Conservation (phyloP, 2,329 filamentous ascomycete species). For the Apiospora kogelbergensis region DNA sequence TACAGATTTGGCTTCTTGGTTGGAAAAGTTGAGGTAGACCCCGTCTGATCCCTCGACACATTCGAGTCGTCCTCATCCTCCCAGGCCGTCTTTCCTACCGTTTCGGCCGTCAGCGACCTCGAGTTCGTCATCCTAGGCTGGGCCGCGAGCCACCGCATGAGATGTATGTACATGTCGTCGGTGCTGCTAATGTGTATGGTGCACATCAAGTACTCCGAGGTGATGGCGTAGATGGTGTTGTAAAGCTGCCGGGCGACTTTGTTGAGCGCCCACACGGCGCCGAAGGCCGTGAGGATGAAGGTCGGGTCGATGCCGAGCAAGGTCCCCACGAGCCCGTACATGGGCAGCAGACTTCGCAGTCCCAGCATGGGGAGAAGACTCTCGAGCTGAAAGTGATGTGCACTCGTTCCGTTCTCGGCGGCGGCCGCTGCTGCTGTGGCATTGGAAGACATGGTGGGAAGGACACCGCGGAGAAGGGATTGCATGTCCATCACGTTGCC, state of each 20-base stretch:
- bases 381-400: slow-evolving; percentile 28
- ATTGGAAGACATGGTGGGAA: slow-evolving; percentile 21
- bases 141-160: slow-evolving; percentile 58
- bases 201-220: slow-evolving; percentile 49
- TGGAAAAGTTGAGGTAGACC: slow-evolving; percentile 60
- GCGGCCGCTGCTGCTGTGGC: slow-evolving; percentile 12
- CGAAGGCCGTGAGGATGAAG: slow-evolving; percentile 43
- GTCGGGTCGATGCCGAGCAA: slow-evolving; percentile 51
- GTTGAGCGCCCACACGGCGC: slow-evolving; percentile 47
- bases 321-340: slow-evolving; percentile 45
- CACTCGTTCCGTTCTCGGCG: slow-evolving; percentile 14
- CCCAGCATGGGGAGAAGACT: slow-evolving; percentile 46
- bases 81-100: slow-evolving; percentile 54
- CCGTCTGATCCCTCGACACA: slow-evolving; percentile 28
- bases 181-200: slow-evolving; percentile 52
- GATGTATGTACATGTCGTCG: slow-evolving; percentile 58
- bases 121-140: slow-evolving; percentile 53
- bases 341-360: slow-evolving; percentile 40
- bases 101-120: slow-evolving; percentile 55
- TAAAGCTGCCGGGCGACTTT: slow-evolving; percentile 39
- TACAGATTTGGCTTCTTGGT: slow-evolving; percentile 52
- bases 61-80: slow-evolving; percentile 37
- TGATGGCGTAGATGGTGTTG: slow-evolving; percentile 32
- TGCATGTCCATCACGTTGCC: slow-evolving; percentile 21
- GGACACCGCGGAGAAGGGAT: slow-evolving; percentile 18